Base-by-base conservation (phyloP, 2,329 filamentous ascomycete species). In the Gremmenia infestans region DNA sequence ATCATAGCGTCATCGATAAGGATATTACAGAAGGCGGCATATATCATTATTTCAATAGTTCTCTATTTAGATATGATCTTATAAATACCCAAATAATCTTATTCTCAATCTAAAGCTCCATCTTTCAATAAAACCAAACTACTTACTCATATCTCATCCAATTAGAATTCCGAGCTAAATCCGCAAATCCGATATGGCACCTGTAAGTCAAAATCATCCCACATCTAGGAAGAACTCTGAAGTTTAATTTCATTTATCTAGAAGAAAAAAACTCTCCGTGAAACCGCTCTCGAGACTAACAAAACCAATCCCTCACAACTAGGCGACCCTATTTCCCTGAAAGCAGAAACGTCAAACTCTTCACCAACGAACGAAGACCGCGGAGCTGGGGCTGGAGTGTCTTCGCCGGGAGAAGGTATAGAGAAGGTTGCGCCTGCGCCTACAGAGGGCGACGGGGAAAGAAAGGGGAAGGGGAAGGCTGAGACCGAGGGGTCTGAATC, bases 281-380 rank as follows among this genome's bases (percentile, higher is more conserved):
- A 63, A 52, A 46, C 17, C 35, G 60, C 61, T 14, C 53, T 62
- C 47, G 14, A 60, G n/a, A 63, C 56, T 4, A 51, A 56, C 17
- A 51, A 57, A 51, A 55, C 55, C 43, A 64, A 64, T 37, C 62
- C 60, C 14, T 60, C 62, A 4, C 60, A 62, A 51, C 58, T 64
- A 42, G 62, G 62, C 23, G 62, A 62, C 35, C 62, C 62, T 12
- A 52, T 60, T 14, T 62, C 60, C 2, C 23, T 64, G 5, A 62
- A 64, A 57, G 53, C 56, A 42, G 60, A 64, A 51, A 57, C 54
- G 2, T 55, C 58, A 5, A 25, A 51, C n/a, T 23, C 47, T 11
- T 53, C 32, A 11, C 62, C 57, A 12, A 60, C 56, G 8, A 9
- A 46, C 11, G 28, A 58, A 42, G 55, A 56, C 17, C 48, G 36